Conservation (phyloP, 495 filamentous ascomycete genomes). For the Talaromyces liani region DNA sequence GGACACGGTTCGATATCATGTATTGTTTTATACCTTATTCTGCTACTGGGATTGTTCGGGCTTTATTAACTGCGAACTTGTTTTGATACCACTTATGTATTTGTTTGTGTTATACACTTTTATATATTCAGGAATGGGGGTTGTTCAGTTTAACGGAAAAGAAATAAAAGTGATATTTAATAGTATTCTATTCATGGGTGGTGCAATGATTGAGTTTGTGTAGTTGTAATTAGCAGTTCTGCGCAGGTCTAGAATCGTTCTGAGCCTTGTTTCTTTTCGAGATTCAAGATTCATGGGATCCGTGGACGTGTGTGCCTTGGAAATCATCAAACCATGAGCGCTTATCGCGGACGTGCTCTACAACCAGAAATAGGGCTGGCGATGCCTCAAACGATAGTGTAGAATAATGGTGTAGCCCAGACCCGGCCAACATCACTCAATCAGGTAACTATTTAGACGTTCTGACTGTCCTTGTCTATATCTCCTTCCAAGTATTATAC, state of each 20-base stretch:
- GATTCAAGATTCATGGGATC: not conserved
- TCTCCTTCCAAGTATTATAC: not conserved
- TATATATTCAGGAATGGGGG: not conserved
- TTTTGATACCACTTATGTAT: conserved; percentile 5
- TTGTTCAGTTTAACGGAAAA: not conserved
- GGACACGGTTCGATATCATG: not conserved
- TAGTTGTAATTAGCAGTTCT: not conserved
- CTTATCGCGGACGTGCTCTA: not conserved
- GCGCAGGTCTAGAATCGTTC: not conserved
- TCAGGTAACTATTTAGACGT: too few relatives aligned
- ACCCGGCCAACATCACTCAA: not conserved
- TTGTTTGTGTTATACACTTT: conserved; percentile 1
- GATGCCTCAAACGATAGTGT: not conserved
- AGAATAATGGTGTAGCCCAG: not conserved
- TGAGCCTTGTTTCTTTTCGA: not conserved
- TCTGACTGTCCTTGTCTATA: not conserved
- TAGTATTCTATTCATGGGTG: not conserved
- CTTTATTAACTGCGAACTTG: not conserved
- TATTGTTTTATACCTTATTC: not conserved
- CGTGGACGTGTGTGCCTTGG: not conserved
- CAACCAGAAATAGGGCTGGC: not conserved
- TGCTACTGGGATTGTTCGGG: not conserved
- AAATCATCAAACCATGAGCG: not conserved
- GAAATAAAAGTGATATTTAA: conserved; percentile 3
- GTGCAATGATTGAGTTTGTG: not conserved